phyloP scores from a whole-genome alignment of 495 filamentous ascomycete genomes.

The Penicilliopsis zonata region DNA sequence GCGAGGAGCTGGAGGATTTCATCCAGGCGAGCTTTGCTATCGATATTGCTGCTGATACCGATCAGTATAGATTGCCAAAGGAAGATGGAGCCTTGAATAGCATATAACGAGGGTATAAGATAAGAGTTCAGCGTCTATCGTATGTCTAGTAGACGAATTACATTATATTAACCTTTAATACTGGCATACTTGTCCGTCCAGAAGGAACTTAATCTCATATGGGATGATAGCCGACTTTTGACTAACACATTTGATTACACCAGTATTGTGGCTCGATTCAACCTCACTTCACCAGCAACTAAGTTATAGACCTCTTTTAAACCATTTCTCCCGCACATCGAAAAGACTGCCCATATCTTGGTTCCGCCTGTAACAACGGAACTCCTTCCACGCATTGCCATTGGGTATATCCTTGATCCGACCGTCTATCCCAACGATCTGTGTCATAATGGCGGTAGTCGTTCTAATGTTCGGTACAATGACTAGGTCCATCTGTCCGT shows the following conservation, averaged over 20 bases:
- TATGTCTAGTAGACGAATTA: no score
- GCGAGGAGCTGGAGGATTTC: constrained; percentile 93
- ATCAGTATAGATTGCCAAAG: constrained; percentile 10
- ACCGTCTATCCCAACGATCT: constrained; percentile 33
- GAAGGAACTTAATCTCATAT: no score
- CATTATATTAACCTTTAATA: no score
- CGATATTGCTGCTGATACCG: constrained; percentile 48
- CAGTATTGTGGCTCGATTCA: not conserved
- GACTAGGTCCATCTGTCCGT: constrained; percentile 12
- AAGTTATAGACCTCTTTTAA: constrained; percentile 9
- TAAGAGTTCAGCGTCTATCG: no score
- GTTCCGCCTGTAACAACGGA: constrained; percentile 38
- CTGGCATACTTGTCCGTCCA: no score
- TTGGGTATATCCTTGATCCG: constrained; percentile 16
- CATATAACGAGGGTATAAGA: no score
- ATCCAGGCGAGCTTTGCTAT: constrained; percentile 78
- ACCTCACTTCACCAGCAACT: not conserved
- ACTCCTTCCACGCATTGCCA: constrained; percentile 39
- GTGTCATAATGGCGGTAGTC: constrained; percentile 16
- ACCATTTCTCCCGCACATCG: constrained; percentile 40
- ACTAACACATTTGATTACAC: not conserved
- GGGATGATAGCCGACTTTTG: constrained; percentile 4
- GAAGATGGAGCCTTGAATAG: no score
- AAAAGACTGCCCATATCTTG: constrained; percentile 45
- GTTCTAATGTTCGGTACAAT: constrained; percentile 20